Base-by-base conservation (phyloP, 768 basidiomycete genomes). In the Mycena crocata region DNA sequence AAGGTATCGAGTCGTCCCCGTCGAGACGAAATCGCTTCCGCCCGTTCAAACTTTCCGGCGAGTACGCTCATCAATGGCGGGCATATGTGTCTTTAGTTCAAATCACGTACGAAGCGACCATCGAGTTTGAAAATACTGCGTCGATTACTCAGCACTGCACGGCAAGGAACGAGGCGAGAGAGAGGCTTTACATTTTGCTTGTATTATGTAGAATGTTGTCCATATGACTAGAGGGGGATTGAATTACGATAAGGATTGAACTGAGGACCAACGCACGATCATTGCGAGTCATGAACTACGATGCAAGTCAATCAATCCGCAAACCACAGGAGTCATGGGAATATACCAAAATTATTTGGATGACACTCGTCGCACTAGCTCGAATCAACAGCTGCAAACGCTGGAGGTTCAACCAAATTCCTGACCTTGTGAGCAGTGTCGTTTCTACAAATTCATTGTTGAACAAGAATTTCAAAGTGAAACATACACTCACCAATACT, bases 51-150 rank as follows among this genome's bases (percentile, higher is more conserved):
- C 40, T 37, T 37, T 37, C n/a, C n/a, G n/a, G n/a, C n/a, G 35
- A 37, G 15, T 42, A 21, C 9, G 21, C 21, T 8, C 21, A 42
- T 42, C 21, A 9, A 5, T 19, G 10, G 21, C 9, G 21, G 40
- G 6, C 21, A 8, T 37, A 17, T 21, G 21, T 42, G 40, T 42
- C 40, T 5, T 5, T 13, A 21, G 17, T 5, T 10, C 21, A 21
- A 49, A 8, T 14, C 21, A 40, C 62, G 26, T 17, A 63, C 63
- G 56, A 50, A 17, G 63, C 63, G n/a, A 64, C 56, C 63, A 61
- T 61, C 2, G 60, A 44, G 40, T 61, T 61, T 4, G 60, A 61
- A 26, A 61, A 61, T 42, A 61, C 60, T 61, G 23, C 12, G 19
- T 17, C 46, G 40, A 39, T 17, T 28, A 19, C 8, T 37, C 23